Evolutionary conservation across 176 grass and related monocot species (phyloP).

Genomic region (Chrysopogon serrulatus): DNA sequence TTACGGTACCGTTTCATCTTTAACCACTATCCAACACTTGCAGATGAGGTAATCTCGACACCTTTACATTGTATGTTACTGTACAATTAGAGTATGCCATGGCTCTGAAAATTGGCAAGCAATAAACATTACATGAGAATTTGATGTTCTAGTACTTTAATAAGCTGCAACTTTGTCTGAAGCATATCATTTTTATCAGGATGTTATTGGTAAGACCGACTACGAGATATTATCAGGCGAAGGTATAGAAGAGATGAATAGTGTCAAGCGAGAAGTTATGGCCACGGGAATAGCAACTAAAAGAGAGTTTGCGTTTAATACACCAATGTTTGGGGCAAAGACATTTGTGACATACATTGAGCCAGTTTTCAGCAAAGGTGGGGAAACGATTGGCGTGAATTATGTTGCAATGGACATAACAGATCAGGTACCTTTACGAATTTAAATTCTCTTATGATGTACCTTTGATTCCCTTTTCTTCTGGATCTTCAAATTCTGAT

Average conservation of each 20-base stretch:
- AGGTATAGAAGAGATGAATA: constrained; percentile 80
- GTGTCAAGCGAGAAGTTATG: constrained; percentile 81
- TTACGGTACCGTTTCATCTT: constrained; percentile 96
- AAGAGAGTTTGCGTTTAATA: constrained; percentile 80
- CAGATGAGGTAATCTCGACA: constrained; percentile 67
- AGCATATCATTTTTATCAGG: constrained; percentile 45
- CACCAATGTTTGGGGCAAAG: constrained; percentile 82
- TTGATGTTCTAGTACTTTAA: neutral
- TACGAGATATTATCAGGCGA: constrained; percentile 73
- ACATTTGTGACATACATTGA: constrained; percentile 93
- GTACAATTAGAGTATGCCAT: neutral
- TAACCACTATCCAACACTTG: constrained; percentile 92
- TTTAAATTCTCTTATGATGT: constrained; percentile 8
- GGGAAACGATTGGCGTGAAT: constrained; percentile 82
- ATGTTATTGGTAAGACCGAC: constrained; percentile 96
- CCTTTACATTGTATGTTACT: neutral
- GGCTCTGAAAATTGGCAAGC: neutral
- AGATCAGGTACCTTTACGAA: constrained; percentile 67
- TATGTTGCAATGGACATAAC: constrained; percentile 90
- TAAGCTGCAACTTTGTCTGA: constrained; percentile 16
- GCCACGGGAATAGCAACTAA: constrained; percentile 59
- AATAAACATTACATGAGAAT: neutral
- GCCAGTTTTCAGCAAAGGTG: constrained; percentile 74
- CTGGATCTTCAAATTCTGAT: neutral
- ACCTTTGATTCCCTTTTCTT: constrained; percentile 1